phyloP scores from a whole-genome alignment of 495 filamentous ascomycete genomes.

The Oidiodendron maius region DNA sequence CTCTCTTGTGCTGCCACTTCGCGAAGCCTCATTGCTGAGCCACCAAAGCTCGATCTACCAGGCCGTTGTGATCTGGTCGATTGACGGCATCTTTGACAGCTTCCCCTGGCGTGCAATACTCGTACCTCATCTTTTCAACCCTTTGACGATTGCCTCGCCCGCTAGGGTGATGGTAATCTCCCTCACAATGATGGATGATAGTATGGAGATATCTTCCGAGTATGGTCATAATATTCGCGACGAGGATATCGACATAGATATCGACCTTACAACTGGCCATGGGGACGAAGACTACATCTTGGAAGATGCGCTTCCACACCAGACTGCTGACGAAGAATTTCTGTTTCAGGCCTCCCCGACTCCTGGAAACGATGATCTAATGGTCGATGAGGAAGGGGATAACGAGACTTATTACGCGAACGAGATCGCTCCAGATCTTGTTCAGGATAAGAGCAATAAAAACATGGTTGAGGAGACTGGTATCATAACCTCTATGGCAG shows the following conservation, averaged over 20 bases:
- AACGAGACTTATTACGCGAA: constrained; percentile 28
- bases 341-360: constrained; percentile 19
- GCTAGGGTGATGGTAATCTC: background rate
- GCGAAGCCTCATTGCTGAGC: background rate
- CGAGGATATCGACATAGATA: constrained; percentile 71
- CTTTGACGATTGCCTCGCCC: constrained; percentile 4
- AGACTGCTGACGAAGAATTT: constrained; percentile 13
- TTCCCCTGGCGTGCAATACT: background rate
- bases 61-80: background rate
- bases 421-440: constrained; percentile 28
- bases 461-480: background rate
- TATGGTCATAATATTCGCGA: constrained; percentile 32
- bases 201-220: constrained; percentile 50
- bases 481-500: constrained; percentile 1
- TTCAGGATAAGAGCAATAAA: constrained; percentile 11
- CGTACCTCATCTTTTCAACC: too few relatives aligned
- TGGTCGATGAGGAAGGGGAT: constrained; percentile 43
- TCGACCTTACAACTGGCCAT: constrained; percentile 51
- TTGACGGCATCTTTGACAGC: too few relatives aligned
- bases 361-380: constrained; percentile 35
- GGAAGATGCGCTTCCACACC: constrained; percentile 33
- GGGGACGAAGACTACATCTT: constrained; percentile 61
- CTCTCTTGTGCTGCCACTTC: too few relatives aligned
- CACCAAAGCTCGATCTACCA: background rate
- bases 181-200: constrained; percentile 46